Base-by-base conservation (phyloP, 2,329 filamentous ascomycete genomes). In the Hypoxylon sp. region DNA sequence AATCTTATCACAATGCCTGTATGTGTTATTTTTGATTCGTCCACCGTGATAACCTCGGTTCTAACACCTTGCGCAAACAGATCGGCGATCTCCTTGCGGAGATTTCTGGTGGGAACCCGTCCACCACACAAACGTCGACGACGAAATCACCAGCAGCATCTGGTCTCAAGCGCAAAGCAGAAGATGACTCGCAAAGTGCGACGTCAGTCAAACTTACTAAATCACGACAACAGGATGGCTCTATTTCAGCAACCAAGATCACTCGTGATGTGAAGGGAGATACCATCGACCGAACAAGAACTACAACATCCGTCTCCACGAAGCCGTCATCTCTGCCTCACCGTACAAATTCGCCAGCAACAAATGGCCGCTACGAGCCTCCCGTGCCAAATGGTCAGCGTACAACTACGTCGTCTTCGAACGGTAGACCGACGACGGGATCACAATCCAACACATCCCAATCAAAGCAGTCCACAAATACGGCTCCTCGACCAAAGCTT, bases 41-140 rank as follows among this genome's bases (percentile, higher is more conserved):
- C 51, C 31, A 44, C 13, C 13, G 56, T 58, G 59, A 24, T 37
- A 46, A 51, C 29, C 47, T 48, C 65, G 48, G 55, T 72, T 65
- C 65, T 72, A 72, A 73, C 60, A 65, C 19, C n/a, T 21, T 62
- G 56, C 53, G 63, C 62, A 46, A 68, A 47, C 65, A 87, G 85
- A 88, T 89, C 72, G 80, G 83, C 67, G 86, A 88, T 70, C 80
- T 89, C n/a, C 82, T 89, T 35, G 88, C 87, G 71, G 86, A 88
- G 76, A 91, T 91, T 71, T 87, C 82, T 70, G 88, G 88, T 75
- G 83, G 84, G 69, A 82, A 85, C 75, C 79, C 80, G 29, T 76
- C 81, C 8, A 73, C 83, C 13, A 73, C 76, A 48, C 73, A 74
- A 54, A 64, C 80, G 10, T 42, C 75, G 2, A 74, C 80, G 10